A percentile compares a stretch with the other conserved stretches of the same genome.
Evolutionary conservation across 2,329 filamentous ascomycete genomes (phyloP).

Genomic region (Cytospora paraplurivora): DNA sequence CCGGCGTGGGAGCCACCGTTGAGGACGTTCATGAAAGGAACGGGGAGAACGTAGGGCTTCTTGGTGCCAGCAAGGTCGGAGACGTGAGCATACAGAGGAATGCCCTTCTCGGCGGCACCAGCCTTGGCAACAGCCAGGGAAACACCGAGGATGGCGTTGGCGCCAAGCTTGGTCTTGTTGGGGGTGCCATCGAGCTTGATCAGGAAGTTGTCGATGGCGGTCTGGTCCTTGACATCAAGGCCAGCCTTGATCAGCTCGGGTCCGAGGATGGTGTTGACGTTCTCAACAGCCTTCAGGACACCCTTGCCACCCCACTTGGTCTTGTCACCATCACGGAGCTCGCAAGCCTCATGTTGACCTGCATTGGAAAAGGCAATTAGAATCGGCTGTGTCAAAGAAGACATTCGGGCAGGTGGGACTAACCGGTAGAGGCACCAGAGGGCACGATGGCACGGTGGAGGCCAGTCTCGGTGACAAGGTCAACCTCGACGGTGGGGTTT

Average conservation of each 20-base stretch:
- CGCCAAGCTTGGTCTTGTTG: conserved; percentile 87
- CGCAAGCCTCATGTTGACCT: conserved; percentile 89
- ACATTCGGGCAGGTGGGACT: conserved; percentile 40
- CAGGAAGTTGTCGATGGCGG: conserved; percentile 80
- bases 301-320: conserved; percentile 84
- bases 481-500: conserved; percentile 99
- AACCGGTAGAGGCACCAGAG: conserved; percentile 92
- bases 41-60: conserved; percentile 87
- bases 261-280: conserved; percentile 81
- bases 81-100: conserved; percentile 85
- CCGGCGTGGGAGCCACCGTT: conserved; percentile 95
- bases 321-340: conserved; percentile 90
- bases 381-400: conserved; percentile 20
- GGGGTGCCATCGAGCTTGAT: conserved; percentile 80
- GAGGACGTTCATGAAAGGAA: conserved; percentile 92
- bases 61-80: conserved; percentile 86
- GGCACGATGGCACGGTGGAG: conserved; percentile 97
- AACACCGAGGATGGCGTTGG: conserved; percentile 87
- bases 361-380: conserved; percentile 33
- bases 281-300: conserved; percentile 81
- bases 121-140: conserved; percentile 84
- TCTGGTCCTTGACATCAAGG: conserved; percentile 85
- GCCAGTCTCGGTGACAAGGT: conserved; percentile 93
- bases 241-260: conserved; percentile 81
- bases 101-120: conserved; percentile 83